A percentile compares a stretch with the other conserved stretches of the same genome.
Conservation (phyloP, 2,329 filamentous ascomycete genomes). For the Colletotrichum orchidophilum region DNA sequence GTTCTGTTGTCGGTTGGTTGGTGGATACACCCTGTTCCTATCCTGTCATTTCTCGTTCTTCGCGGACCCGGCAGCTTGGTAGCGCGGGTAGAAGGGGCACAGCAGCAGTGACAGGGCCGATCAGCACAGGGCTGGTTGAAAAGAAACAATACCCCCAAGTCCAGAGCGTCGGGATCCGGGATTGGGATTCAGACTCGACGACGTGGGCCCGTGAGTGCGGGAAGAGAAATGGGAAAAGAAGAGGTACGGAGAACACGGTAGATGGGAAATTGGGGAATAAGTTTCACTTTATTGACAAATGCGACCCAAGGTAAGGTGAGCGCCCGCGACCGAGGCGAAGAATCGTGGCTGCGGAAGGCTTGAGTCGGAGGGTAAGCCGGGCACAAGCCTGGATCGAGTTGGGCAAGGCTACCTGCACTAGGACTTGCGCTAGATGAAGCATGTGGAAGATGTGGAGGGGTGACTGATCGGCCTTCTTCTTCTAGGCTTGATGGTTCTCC, state of each 20-base stretch:
- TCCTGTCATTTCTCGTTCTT: slow-evolving; percentile 16
- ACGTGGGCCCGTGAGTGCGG: background rate
- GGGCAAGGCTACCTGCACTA: slow-evolving; percentile 5
- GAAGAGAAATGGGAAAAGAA: background rate
- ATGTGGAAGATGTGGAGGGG: background rate
- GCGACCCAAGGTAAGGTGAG: background rate
- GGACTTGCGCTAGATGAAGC: background rate
- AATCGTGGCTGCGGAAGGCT: background rate
- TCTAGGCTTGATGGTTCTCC: background rate
- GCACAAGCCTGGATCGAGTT: slow-evolving; percentile 18
- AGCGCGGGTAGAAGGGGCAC: slow-evolving; percentile 13
- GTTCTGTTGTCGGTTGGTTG: background rate
- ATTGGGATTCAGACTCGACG: background rate
- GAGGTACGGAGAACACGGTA: background rate
- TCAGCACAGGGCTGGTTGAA: background rate
- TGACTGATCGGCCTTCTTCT: background rate
- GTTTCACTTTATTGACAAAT: slow-evolving; percentile 16
- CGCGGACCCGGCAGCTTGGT: slow-evolving; percentile 22
- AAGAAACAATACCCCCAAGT: background rate
- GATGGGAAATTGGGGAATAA: background rate
- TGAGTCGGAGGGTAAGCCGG: background rate
- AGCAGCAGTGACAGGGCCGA: background rate
- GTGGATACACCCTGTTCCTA: background rate
- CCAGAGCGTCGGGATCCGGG: slow-evolving; percentile 20
- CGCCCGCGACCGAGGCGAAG: background rate